Conservation (phyloP, 306 rosid species). For the Trifolium fragiferum region DNA sequence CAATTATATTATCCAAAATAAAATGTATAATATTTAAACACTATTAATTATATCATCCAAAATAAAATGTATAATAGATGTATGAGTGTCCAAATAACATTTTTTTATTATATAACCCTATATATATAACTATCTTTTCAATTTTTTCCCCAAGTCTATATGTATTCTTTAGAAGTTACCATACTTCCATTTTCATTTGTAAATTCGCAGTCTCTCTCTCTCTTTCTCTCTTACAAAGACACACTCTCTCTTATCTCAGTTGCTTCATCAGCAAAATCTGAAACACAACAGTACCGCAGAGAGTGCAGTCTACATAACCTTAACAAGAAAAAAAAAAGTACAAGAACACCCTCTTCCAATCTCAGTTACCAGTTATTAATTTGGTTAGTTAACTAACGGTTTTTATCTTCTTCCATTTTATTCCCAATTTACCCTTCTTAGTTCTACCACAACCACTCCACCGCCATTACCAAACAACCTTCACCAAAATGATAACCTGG, state of each 20-base stretch:
- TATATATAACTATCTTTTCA: constrained; percentile 21
- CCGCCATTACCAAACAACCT: constrained; percentile 1
- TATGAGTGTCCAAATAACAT: not conserved
- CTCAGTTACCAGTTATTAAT: constrained; percentile 25
- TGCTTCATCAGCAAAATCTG: constrained; percentile 38
- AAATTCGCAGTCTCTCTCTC: constrained; percentile 8
- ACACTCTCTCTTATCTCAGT: not conserved
- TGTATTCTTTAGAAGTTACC: constrained; percentile 31
- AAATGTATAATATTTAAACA: too few species aligned
- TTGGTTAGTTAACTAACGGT: constrained; percentile 59
- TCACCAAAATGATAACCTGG: constrained; percentile 66
- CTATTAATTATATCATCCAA: too few species aligned
- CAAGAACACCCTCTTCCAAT: constrained; percentile 22
- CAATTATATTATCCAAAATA: too few species aligned
- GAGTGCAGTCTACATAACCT: constrained; percentile 1
- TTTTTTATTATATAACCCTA: too few species aligned
- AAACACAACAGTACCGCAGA: constrained; percentile 28
- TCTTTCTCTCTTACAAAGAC: not conserved
- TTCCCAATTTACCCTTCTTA: constrained; percentile 63
- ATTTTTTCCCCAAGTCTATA: constrained; percentile 35
- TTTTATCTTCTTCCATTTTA: constrained; percentile 19
- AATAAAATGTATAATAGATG: not conserved
- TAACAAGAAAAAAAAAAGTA: constrained; percentile 36
- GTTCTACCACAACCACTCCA: not conserved
- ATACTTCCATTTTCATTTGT: constrained; percentile 17